phyloP scores from a whole-genome alignment of 2,329 filamentous ascomycete genomes.

The Plenodomus tracheiphilus region DNA sequence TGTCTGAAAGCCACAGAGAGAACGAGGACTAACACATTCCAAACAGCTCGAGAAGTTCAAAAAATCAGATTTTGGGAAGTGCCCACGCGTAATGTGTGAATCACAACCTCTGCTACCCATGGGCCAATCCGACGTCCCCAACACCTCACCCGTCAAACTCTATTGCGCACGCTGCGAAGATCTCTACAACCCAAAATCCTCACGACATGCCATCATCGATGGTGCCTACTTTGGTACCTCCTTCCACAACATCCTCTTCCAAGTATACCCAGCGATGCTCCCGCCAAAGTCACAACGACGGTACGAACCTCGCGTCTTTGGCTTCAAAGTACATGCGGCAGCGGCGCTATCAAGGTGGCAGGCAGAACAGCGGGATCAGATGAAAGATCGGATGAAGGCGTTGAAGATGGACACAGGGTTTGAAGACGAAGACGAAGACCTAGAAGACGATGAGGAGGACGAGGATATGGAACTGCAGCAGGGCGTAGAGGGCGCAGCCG shows the following conservation, averaged over 20 bases:
- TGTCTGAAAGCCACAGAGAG: neutral
- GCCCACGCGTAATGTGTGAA: slow-evolving; percentile 92
- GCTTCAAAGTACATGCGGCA: slow-evolving; percentile 91
- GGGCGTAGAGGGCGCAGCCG: slow-evolving; percentile 31
- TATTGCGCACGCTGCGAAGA: slow-evolving; percentile 98
- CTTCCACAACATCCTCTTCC: slow-evolving; percentile 99
- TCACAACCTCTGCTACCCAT: slow-evolving; percentile 92
- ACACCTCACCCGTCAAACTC: slow-evolving; percentile 88
- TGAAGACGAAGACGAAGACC: slow-evolving; percentile 65
- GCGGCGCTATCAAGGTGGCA: slow-evolving; percentile 93
- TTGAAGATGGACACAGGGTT: slow-evolving; percentile 75
- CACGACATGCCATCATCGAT: slow-evolving; percentile 91
- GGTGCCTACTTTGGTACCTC: slow-evolving; percentile 97
- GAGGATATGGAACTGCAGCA: slow-evolving; percentile 47
- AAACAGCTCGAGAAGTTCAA: slow-evolving; percentile 97
- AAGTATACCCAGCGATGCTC: slow-evolving; percentile 90
- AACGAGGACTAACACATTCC: slow-evolving; percentile 9
- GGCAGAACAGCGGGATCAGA: slow-evolving; percentile 75
- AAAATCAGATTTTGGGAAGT: slow-evolving; percentile 96
- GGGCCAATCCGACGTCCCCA: slow-evolving; percentile 87
- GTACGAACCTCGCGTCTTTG: slow-evolving; percentile 89
- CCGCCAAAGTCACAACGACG: slow-evolving; percentile 83
- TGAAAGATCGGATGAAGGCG: slow-evolving; percentile 76
- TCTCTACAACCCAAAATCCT: slow-evolving; percentile 98
- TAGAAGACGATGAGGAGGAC: slow-evolving; percentile 59